These are phyloP conservation scores for Lasiodiplodia sp. DNA, from an alignment of 2,329 filamentous ascomycete genomes.

Conservation along the genomic window DNA sequence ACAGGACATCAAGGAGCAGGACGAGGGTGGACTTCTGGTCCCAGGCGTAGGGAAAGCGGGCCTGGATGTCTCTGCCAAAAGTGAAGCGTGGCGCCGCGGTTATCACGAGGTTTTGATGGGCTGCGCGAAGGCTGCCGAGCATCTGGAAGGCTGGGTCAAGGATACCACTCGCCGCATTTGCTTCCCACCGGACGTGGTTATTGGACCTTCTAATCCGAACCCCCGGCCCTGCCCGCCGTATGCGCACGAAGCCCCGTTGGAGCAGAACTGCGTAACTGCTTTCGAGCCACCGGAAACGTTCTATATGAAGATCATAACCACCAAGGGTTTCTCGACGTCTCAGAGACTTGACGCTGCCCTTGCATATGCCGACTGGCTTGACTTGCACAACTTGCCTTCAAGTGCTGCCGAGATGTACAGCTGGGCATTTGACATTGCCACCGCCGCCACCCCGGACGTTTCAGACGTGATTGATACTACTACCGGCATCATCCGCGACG, in stretches of 20 bases:
- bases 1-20: slow-evolving; percentile 65
- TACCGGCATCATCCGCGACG: slow-evolving; percentile 61
- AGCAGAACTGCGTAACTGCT: slow-evolving; percentile 76
- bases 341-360: slow-evolving; percentile 84
- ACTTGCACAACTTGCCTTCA: slow-evolving; percentile 72
- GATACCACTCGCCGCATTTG: slow-evolving; percentile 72
- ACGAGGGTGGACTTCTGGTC: slow-evolving; percentile 56
- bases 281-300: slow-evolving; percentile 75
- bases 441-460: slow-evolving; percentile 59
- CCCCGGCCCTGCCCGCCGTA: slow-evolving; percentile 75
- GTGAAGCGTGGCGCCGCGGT: slow-evolving; percentile 82
- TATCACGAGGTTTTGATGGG: slow-evolving; percentile 86
- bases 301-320: slow-evolving; percentile 83
- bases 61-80: slow-evolving; percentile 76
- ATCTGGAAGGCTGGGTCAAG: slow-evolving; percentile 78
- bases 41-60: slow-evolving; percentile 54
- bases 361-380: slow-evolving; percentile 84
- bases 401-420: slow-evolving; percentile 76
- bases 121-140: slow-evolving; percentile 77
- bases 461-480: slow-evolving; percentile 64
- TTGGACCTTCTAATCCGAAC: slow-evolving; percentile 83
- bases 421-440: slow-evolving; percentile 78
- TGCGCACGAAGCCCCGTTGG: slow-evolving; percentile 67
- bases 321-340: slow-evolving; percentile 76
- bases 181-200: slow-evolving; percentile 75